phyloP scores from a whole-genome alignment of 1,284 basidiomycete genomes.

The Rhodotorula sp. region DNA sequence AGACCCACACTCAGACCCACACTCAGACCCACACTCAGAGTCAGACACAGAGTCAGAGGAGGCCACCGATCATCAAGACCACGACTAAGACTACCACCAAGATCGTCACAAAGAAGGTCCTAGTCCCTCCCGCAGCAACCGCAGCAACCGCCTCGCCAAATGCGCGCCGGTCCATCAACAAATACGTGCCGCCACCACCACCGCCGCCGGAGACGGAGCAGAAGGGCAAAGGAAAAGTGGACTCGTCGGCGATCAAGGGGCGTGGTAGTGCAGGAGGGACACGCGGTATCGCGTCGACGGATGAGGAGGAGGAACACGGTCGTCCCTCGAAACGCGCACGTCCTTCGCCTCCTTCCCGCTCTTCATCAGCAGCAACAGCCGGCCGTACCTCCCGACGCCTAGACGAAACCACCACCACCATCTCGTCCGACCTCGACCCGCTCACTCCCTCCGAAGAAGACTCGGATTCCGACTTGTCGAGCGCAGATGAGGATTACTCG shows the following conservation, averaged over 20 bases:
- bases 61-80: too few relatives aligned
- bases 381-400: too few relatives aligned
- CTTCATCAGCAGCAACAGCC: not conserved
- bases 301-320: not conserved
- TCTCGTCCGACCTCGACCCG: constrained; percentile 10
- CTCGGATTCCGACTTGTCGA: constrained; percentile 13
- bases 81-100: not conserved
- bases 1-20: too few relatives aligned
- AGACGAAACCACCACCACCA: not conserved
- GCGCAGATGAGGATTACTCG: constrained; percentile 29
- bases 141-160: not conserved
- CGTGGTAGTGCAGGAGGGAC: not conserved
- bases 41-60: too few relatives aligned
- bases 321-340: not conserved
- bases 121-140: not conserved
- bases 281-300: not conserved
- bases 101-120: not conserved
- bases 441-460: constrained; percentile 12
- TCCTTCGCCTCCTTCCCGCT: not conserved
- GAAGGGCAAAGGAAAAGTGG: not conserved
- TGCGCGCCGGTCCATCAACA: not conserved
- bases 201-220: too few relatives aligned
- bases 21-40: too few relatives aligned
- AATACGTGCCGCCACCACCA: not conserved
- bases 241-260: too few relatives aligned